Evolutionary conservation across 495 filamentous ascomycete genomes (phyloP), one percentile per base, ranked within the genome.

Genomic region (Immersiella caudata): DNA sequence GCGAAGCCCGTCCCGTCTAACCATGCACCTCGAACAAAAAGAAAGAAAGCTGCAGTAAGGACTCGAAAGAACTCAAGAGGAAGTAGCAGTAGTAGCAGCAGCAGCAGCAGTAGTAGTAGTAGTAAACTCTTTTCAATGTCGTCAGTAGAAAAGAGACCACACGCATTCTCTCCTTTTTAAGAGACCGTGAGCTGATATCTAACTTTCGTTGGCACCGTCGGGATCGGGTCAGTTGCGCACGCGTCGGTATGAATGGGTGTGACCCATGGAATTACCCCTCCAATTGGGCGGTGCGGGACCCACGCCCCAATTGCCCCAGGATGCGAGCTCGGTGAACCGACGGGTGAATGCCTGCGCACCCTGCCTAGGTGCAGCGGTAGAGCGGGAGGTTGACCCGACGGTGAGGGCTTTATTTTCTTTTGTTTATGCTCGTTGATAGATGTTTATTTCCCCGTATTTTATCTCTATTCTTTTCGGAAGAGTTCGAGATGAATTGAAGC

Each of bases 21-120:
- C 63, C 76, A 78, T 78, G 69, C 67, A 73, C 35, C 27, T 18
- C 9, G 16, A 12, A 46, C 40, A 46, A 46, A 46, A 46, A 46
- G 14, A 46, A 46, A 5, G 16, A 46, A 46, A 46, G 40, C 11
- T 18, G 2, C 9, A 6, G 40, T 12, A 33, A 8, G 8, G 29
- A 33, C 29, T 33, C 29, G 29, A 33, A 33, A 33, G 8, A 33
- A 3, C 29, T 4, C 29, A 33, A 33, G 29, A 3, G 8, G 29
- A 33, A 33, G 29, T 33, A n/a, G n/a, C n/a, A n/a, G n/a, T n/a
- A n/a, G n/a, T n/a, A n/a, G n/a, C n/a, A n/a, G n/a, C n/a, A n/a
- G n/a, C n/a, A n/a, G n/a, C n/a, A n/a, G n/a, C n/a, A n/a, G n/a
- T n/a, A n/a, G n/a, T n/a, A n/a, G n/a, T n/a, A n/a, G n/a, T n/a